A percentile compares a stretch with the other conserved stretches of the same genome.
phyloP scores from a whole-genome alignment of 768 basidiomycete species.

The Fistulinella prunicolor region DNA sequence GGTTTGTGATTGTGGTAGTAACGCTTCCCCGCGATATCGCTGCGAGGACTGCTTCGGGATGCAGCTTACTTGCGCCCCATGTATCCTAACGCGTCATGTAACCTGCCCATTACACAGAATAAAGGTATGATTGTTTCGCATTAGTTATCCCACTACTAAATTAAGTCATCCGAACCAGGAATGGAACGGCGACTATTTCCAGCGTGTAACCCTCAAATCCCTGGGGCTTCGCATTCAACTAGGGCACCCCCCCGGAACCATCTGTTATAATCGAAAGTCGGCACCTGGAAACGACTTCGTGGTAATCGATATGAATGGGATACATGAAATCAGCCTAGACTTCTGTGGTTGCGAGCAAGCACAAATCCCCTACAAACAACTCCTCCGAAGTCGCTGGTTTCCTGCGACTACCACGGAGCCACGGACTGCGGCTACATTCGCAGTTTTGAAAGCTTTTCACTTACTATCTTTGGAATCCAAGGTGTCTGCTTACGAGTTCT shows the following conservation, averaged over 20 bases:
- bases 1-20: background rate
- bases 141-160: too few species aligned
- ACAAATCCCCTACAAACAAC: background rate
- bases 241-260: background rate
- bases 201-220: background rate
- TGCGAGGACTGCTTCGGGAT: background rate
- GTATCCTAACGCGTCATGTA: background rate
- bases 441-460: background rate
- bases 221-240: conserved; percentile 3
- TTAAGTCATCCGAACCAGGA: too few species aligned
- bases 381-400: background rate
- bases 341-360: conserved; percentile 1
- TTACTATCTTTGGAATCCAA: background rate
- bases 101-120: background rate
- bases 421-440: background rate
- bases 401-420: background rate
- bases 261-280: background rate
- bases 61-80: background rate
- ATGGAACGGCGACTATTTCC: conserved; percentile 1
- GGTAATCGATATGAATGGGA: background rate
- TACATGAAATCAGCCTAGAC: background rate
- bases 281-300: background rate
- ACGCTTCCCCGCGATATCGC: background rate
- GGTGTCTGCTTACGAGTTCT: background rate
- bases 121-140: too few species aligned